Evolutionary conservation across 371 early-diverging fungal genomes (phyloP).

Genomic region (Apophysomyces variabilis): DNA sequence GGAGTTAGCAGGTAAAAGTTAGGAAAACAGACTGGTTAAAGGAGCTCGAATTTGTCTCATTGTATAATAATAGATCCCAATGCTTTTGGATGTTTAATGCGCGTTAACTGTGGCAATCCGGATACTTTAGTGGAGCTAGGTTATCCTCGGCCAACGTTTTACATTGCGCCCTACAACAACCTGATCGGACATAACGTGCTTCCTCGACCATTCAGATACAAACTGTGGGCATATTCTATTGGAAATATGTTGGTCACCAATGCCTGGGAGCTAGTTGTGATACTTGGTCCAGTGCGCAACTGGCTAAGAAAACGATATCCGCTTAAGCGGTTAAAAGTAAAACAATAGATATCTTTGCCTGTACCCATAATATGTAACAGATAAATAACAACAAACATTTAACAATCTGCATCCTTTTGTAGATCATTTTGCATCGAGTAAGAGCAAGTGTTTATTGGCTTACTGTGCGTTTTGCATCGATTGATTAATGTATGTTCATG

Average conservation of each 20-base stretch:
- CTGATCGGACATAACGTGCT: slow-evolving; percentile 73
- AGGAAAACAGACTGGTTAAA: too few relatives aligned
- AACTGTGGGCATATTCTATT: slow-evolving; percentile 52
- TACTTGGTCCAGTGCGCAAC: slow-evolving; percentile 43
- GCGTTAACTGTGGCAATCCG: slow-evolving; percentile 75
- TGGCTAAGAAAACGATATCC: slow-evolving; percentile 28
- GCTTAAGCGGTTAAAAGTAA: slow-evolving; percentile 18
- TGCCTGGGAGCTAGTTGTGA: slow-evolving; percentile 41
- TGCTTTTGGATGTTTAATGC: slow-evolving; percentile 67
- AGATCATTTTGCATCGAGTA: too few relatives aligned
- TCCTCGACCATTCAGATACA: slow-evolving; percentile 61
- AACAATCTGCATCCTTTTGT: too few relatives aligned
- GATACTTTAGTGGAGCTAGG: slow-evolving; percentile 52
- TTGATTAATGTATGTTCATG: too few relatives aligned
- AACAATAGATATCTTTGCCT: slow-evolving; percentile 6
- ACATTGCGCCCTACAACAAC: slow-evolving; percentile 65
- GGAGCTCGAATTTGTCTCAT: neutral
- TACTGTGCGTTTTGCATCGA: too few relatives aligned
- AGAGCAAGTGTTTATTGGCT: too few relatives aligned
- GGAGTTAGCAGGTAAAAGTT: slow-evolving; percentile 58
- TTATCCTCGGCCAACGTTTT: slow-evolving; percentile 51
- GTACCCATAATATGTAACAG: too few relatives aligned
- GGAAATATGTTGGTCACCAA: slow-evolving; percentile 38
- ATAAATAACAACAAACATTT: too few relatives aligned
- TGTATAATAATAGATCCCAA: slow-evolving; percentile 60